Evolutionary conservation across 768 basidiomycete genomes (phyloP), one percentile per base, ranked within the genome.

Genomic region (Amylocystis lapponica): DNA sequence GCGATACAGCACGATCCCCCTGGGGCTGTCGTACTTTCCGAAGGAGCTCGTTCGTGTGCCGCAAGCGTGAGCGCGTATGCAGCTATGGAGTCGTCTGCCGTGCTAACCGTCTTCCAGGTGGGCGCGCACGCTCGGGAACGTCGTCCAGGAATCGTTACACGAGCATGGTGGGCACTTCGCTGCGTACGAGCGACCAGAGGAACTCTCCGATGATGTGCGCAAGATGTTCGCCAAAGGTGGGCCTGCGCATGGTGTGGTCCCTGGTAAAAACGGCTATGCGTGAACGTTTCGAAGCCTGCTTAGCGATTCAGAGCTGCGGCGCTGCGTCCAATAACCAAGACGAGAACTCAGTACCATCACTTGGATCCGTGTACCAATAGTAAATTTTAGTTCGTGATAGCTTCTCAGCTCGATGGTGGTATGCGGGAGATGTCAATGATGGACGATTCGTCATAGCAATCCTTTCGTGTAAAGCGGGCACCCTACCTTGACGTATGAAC

Each of bases 11-110:
- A 27, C 48, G 13, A 50, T 65, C 1, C 63, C 60, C 3, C 10
- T 61, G 22, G 65, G 65, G 5, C 21, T 58, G 8, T 62, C 64
- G 8, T 53, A 50, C 39, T 65, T 66, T 40, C 61, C 64, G 1
- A 44, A 52, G 5, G 65, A 66, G 17, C 6, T 57, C 20, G 6
- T 38, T 2, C 29, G 41, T 21, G 23, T 49, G 1, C 59, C 59
- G 16, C 41, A 43, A n/a, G 25, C 36, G 59, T 58, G 31, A 33
- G 57, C 53, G 12, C 4, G 20, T n/a, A 9, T 39, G 8, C 20
- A 17, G 13, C 9, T 23, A 3, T n/a, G n/a, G n/a, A n/a, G n/a
- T 16, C 10, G 8, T 27, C n/a, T 29, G 22, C 37, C 4, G 4
- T n/a, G 27, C n/a, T 10, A 21, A 21, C 27, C 5, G 13, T 19